Conservation (phyloP, 352 stramenopile species). For the Poterioochromonas sp. region DNA sequence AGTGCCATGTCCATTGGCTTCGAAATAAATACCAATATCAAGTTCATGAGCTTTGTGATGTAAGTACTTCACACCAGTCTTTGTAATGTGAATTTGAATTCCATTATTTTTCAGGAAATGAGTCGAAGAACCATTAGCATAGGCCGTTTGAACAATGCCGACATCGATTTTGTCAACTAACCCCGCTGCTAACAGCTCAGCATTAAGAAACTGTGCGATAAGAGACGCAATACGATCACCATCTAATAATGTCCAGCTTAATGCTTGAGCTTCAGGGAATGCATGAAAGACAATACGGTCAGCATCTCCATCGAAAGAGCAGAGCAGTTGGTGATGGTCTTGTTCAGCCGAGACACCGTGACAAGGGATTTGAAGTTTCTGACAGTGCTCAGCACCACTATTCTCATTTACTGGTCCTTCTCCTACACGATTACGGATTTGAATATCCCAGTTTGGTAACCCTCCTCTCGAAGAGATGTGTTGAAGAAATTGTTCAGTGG, state of each 20-base stretch:
- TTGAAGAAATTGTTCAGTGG: background rate
- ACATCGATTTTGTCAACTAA: slow-evolving; percentile 58
- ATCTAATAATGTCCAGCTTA: slow-evolving; percentile 60
- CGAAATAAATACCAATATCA: slow-evolving; percentile 98
- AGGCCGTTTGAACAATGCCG: slow-evolving; percentile 95
- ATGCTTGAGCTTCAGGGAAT: slow-evolving; percentile 54
- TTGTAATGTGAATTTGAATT: slow-evolving; percentile 72
- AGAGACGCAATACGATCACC: slow-evolving; percentile 96
- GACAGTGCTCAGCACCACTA: slow-evolving; percentile 90
- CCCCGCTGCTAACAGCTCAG: slow-evolving; percentile 59
- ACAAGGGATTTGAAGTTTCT: slow-evolving; percentile 79
- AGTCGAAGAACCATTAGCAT: slow-evolving; percentile 91
- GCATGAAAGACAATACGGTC: slow-evolving; percentile 96
- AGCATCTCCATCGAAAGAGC: slow-evolving; percentile 93
- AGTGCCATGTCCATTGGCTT: slow-evolving; percentile 97
- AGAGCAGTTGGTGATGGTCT: slow-evolving; percentile 45
- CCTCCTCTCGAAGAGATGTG: background rate
- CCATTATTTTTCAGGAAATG: slow-evolving; percentile 33
- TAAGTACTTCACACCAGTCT: slow-evolving; percentile 96
- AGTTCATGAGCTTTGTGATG: slow-evolving; percentile 86
- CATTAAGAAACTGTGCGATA: slow-evolving; percentile 81
- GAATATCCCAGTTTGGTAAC: background rate
- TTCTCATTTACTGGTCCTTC: slow-evolving; percentile 83
- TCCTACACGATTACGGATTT: slow-evolving; percentile 40
- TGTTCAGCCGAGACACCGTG: slow-evolving; percentile 44